Evolutionary conservation across 208 protist species (phyloP), one percentile per base, ranked within the genome.

Genomic region (Trypanosoma cruzi): DNA sequence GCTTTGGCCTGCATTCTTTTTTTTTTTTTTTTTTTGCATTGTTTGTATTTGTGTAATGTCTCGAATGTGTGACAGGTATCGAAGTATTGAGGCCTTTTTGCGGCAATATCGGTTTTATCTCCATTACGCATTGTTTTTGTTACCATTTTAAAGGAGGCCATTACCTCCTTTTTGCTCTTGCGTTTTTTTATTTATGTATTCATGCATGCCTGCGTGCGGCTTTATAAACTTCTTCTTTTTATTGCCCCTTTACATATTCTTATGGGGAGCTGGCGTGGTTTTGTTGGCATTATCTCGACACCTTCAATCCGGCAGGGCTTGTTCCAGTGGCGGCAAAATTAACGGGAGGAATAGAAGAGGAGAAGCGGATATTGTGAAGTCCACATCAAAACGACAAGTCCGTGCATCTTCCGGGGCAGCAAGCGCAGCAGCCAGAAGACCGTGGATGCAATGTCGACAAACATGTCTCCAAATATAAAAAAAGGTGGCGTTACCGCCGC

Each of bases 21-120:
- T 48, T 68, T 6, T 49, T 48, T 48, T 49, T 59, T 68, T 48
- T 55, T 40, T 24, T 40, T 56, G 10, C 11, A 26, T 54, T 36
- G n/a, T n/a, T n/a, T n/a, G n/a, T n/a, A n/a, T n/a, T n/a, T n/a
- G n/a, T 28, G 31, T 40, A 22, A 31, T 34, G 24, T 20, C 20
- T 29, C 36, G 13, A 10, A 8, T 18, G 10, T 31, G 49, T 44
- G 40, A 4, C 40, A 14, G 7, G 13, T 44, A 16, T 13, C 40
- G 40, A 16, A 44, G 40, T 2, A 7, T 20, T 44, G 40, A 16
- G 3, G 8, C 18, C 40, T 44, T 44, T 4, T 44, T 16, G 40
- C 8, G 40, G 40, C 40, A 13, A 1, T 7, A 7, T 44, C 13
- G 40, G 11, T 7, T 1, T 14, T 14, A 1, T 14, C 40, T 16